Conservation (phyloP, 495 filamentous ascomycete genomes). For the Thozetella sp. region DNA sequence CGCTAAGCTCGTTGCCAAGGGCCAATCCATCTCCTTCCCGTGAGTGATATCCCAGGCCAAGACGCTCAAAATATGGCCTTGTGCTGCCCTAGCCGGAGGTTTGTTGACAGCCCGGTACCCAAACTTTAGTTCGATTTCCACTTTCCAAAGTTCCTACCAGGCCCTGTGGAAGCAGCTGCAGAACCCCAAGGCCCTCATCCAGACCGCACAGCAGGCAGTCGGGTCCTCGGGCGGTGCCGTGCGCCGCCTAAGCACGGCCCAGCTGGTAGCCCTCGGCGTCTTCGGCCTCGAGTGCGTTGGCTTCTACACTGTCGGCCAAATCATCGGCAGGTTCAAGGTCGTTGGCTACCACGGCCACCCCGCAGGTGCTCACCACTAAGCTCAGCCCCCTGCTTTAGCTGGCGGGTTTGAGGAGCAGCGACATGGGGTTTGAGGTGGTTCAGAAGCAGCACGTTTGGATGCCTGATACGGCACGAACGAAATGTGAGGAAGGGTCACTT, state of each 20-base stretch:
- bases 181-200: conserved; percentile 59
- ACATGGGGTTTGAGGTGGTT: neutral
- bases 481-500: neutral
- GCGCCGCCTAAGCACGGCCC: conserved; percentile 68
- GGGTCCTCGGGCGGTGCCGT: conserved; percentile 46
- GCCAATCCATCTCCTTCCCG: conserved; percentile 93
- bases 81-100: neutral
- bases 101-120: conserved; percentile 24
- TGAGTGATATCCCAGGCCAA: conserved; percentile 51
- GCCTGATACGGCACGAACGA: neutral
- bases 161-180: conserved; percentile 65
- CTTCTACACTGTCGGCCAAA: conserved; percentile 98
- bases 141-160: conserved; percentile 88
- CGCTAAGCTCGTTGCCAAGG: conserved; percentile 80
- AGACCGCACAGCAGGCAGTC: conserved; percentile 28
- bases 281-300: conserved; percentile 84
- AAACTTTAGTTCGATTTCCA: conserved; percentile 64
- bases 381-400: neutral
- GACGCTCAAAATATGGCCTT: neutral
- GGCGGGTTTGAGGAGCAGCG: neutral
- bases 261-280: conserved; percentile 72
- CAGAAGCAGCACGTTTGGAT: neutral
- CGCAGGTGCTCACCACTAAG: conserved; percentile 63
- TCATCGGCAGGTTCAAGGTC: conserved; percentile 91
- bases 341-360: conserved; percentile 83